These are phyloP conservation scores for Psilocybe sp. DNA, from an alignment of 768 basidiomycete species.

Conservation along the genomic window DNA sequence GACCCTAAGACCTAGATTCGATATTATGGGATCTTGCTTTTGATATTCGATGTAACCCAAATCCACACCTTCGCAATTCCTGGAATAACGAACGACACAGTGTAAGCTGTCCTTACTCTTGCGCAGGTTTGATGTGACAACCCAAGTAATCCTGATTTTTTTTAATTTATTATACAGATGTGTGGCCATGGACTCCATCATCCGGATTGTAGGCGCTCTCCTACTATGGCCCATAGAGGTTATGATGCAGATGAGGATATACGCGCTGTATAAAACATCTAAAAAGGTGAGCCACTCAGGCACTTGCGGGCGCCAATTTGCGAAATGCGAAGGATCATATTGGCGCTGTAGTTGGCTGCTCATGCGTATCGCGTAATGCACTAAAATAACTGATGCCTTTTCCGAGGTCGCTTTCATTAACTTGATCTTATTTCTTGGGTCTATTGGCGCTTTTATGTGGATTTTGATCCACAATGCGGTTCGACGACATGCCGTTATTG, in stretches of 20 bases:
- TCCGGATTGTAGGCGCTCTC: conserved; percentile 38
- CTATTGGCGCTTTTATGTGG: conserved; percentile 36
- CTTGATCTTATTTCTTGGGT: conserved; percentile 30
- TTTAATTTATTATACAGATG: conserved; percentile 26
- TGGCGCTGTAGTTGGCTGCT: no score
- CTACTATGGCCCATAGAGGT: conserved; percentile 49
- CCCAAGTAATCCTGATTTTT: neutral
- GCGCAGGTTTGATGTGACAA: neutral
- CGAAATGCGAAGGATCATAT: no score
- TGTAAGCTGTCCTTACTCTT: conserved; percentile 25
- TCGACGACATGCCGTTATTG: conserved; percentile 30
- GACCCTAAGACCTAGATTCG: conserved; percentile 29
- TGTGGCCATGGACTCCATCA: conserved; percentile 40
- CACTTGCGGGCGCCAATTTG: no score
- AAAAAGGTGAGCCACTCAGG: conserved; percentile 19
- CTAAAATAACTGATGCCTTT: conserved; percentile 5
- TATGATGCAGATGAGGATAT: conserved; percentile 43
- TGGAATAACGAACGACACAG: conserved; percentile 31
- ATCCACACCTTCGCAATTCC: conserved; percentile 41
- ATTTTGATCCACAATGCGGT: conserved; percentile 35
- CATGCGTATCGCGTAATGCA: no score
- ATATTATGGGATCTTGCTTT: conserved; percentile 40
- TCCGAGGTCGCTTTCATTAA: conserved; percentile 36
- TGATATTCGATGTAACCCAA: conserved; percentile 41
- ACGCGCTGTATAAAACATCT: conserved; percentile 38